These are phyloP conservation scores for Eimeria zaria DNA, from an alignment of 169 alveolate genomes.

Conservation along the genomic window DNA sequence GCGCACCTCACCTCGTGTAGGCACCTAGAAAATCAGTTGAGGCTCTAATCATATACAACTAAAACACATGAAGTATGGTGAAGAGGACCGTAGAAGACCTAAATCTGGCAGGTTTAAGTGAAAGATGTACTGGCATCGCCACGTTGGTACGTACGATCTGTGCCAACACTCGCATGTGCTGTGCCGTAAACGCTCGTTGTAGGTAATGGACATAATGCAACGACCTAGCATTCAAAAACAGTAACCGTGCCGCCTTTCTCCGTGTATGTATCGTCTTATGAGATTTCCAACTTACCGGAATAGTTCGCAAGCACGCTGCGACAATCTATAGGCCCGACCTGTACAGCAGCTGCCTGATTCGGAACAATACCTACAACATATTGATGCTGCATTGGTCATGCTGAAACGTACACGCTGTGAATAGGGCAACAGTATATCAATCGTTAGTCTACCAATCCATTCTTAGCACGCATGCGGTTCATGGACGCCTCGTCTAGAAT, in stretches of 20 bases:
- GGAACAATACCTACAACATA: background rate
- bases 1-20: background rate
- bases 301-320: background rate
- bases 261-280: background rate
- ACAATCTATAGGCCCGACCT: background rate
- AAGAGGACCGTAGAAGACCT: background rate
- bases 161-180: background rate
- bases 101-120: background rate
- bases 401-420: slow-evolving; percentile 18
- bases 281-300: background rate
- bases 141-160: background rate
- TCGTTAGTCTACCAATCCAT: background rate
- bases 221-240: background rate
- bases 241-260: too few species aligned
- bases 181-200: background rate
- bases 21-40: background rate
- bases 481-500: too few species aligned
- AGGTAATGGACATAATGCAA: background rate
- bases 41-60: background rate
- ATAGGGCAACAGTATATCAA: background rate
- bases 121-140: background rate
- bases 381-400: background rate
- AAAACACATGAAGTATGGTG: background rate
- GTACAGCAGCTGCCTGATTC: background rate
- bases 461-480: background rate